Percentiles rank a stretch among this genome's conserved stretches.
Evolutionary conservation across 2,329 filamentous ascomycete species (phyloP).

Genomic region (Neopestalotiopsis sp.): DNA sequence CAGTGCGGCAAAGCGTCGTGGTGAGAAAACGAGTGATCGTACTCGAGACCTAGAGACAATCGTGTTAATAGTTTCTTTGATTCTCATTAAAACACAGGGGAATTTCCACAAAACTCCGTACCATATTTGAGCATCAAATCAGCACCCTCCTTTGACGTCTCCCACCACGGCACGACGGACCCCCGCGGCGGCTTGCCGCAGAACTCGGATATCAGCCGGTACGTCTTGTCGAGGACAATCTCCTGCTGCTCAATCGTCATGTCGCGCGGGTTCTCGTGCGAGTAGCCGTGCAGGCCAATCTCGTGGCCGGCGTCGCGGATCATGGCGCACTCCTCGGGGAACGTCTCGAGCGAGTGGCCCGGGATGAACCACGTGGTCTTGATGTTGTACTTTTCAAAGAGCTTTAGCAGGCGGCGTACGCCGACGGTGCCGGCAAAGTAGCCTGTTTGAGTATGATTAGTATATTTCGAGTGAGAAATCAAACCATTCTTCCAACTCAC

Average conservation of each 20-base stretch:
- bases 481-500: slow-evolving; percentile 36
- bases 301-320: slow-evolving; percentile 69
- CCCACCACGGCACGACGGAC: slow-evolving; percentile 77
- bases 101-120: background rate
- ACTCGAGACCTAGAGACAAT: slow-evolving; percentile 53
- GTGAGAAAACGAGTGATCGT: slow-evolving; percentile 71
- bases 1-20: slow-evolving; percentile 70
- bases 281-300: slow-evolving; percentile 50
- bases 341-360: slow-evolving; percentile 67
- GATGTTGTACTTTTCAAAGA: slow-evolving; percentile 58
- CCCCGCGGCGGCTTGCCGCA: slow-evolving; percentile 74
- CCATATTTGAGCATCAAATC: slow-evolving; percentile 71
- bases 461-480: background rate
- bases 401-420: slow-evolving; percentile 67
- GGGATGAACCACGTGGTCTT: slow-evolving; percentile 50
- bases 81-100: no score
- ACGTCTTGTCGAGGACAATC: slow-evolving; percentile 77
- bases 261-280: slow-evolving; percentile 73
- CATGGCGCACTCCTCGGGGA: slow-evolving; percentile 67
- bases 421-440: slow-evolving; percentile 74
- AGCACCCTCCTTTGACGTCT: slow-evolving; percentile 70
- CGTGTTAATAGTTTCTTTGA: no score
- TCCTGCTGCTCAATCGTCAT: slow-evolving; percentile 79
- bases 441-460: slow-evolving; percentile 8
- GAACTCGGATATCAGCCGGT: slow-evolving; percentile 72